Evolutionary conservation across 345 rosid genomes (phyloP).

Genomic region (Dovyalis caffra): DNA sequence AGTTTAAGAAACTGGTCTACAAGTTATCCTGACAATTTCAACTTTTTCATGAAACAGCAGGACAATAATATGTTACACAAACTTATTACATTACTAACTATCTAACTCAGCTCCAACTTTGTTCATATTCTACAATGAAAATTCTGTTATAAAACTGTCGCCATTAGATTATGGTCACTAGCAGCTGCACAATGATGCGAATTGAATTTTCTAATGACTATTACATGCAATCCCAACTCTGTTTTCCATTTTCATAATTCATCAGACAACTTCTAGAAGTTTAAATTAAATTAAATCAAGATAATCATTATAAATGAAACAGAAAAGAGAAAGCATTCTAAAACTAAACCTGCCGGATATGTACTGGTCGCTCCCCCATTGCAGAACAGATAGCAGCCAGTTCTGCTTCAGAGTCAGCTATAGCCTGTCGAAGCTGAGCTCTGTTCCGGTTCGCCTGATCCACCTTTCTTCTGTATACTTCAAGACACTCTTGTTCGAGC

Average conservation of each 20-base stretch:
- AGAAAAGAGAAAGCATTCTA: background rate
- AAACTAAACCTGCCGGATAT: constrained; percentile 71
- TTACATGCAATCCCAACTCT: background rate
- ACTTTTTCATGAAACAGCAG: background rate
- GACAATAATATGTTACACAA: background rate
- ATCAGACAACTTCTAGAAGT: background rate
- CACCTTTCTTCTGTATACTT: constrained; percentile 92
- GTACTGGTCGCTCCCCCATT: constrained; percentile 89
- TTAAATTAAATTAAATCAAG: background rate
- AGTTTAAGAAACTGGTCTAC: background rate
- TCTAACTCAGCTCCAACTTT: background rate
- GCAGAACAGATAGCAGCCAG: constrained; percentile 86
- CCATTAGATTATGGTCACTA: background rate
- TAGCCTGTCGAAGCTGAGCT: constrained; percentile 79
- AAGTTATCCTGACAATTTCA: background rate
- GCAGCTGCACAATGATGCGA: background rate
- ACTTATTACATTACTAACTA: background rate
- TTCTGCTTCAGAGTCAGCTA: constrained; percentile 90
- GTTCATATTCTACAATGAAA: background rate
- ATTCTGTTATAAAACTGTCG: background rate
- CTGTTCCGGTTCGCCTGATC: constrained; percentile 79
- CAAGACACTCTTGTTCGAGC: constrained; percentile 90
- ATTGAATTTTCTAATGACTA: background rate
- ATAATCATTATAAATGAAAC: background rate
- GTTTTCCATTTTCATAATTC: background rate